Base-by-base conservation (phyloP, 345 rosid species). In the Firmiana major region DNA sequence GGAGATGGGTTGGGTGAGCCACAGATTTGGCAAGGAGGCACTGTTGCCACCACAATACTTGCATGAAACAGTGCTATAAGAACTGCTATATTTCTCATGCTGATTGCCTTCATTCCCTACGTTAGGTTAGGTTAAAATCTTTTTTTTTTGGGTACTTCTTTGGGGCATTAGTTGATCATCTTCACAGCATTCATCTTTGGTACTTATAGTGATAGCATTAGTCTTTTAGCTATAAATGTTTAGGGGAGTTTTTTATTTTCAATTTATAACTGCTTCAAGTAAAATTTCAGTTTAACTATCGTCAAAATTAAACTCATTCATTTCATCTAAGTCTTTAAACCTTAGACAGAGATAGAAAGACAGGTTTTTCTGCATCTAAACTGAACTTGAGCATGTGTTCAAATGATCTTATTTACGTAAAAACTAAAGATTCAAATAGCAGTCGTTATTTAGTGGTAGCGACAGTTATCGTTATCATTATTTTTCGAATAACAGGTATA, bases 1-100 rank as follows among this genome's bases (percentile, higher is more conserved):
- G 73, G 73, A 46, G 73, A 68, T 46, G 7, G 55, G 5, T 46
- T 26, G 8, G 57, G 73, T 26, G 59, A 48, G 74, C 74, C 59
- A 70, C 22, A 70, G 9, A 8, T 70, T 70, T 70, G 59, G 74
- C 74, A 26, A 2, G 74, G 40, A 17, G 40, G 59, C 15, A 28
- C 19, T 17, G 74, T 28, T 70, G 74, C 74, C 58, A 70, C 59
- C 59, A 28, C 42, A 26, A 28, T 48, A 16, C 24, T 48, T 70
- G 0, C 42, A 70, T 70, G 74, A 28, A 70, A 16, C 24, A 70
- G 28, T 51, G 59, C 43, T 22, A 68, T 22, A 24, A 68, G 15
- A 45, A 24, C 55, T 22, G 28, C 36, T 45, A 68, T 7, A 24
- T 45, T 45, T 45, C 36, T 68, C 36, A 45, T 22, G 28, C 55